A percentile compares a stretch with the other conserved stretches of the same genome.
These are phyloP conservation scores for Mimosa pudica DNA, from an alignment of 306 rosid species.

Conservation along the genomic window DNA sequence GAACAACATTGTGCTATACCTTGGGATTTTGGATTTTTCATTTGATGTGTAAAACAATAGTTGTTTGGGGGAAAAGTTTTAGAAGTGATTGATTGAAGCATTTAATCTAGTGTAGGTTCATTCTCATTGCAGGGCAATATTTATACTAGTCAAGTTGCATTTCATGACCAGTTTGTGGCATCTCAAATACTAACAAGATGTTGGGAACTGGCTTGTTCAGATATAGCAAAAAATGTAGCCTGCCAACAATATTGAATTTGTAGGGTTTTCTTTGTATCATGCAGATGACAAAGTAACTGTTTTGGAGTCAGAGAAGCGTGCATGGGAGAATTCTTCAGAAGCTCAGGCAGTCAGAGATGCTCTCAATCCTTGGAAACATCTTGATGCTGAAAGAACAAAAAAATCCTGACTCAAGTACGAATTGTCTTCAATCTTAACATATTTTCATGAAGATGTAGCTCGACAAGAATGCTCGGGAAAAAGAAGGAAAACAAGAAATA, in stretches of 20 bases:
- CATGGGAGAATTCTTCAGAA: constrained; percentile 63
- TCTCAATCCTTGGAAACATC: constrained; percentile 15
- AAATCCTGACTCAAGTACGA: not conserved
- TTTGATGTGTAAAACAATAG: not conserved
- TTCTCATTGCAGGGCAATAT: not conserved
- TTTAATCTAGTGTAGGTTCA: not conserved
- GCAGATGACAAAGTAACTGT: constrained; percentile 71
- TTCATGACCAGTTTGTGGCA: not conserved
- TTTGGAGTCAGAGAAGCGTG: constrained; percentile 59
- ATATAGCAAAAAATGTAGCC: not conserved
- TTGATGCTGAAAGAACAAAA: constrained; percentile 7
- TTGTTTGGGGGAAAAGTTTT: not conserved
- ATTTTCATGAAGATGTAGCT: not conserved
- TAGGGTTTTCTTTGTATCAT: not conserved
- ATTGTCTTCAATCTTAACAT: not conserved
- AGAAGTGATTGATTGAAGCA: not conserved
- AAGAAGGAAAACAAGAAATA: not conserved
- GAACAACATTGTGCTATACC: not conserved
- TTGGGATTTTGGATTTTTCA: not conserved
- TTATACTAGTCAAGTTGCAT: not conserved
- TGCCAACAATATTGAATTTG: not conserved
- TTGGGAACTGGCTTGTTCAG: not conserved
- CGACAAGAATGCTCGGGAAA: not conserved
- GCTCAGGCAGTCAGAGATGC: constrained; percentile 39
- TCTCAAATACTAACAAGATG: not conserved